Percentiles rank a stretch among this genome's conserved stretches.
Evolutionary conservation across 2,329 filamentous ascomycete genomes (phyloP).

Genomic region (Calonectria montana): DNA sequence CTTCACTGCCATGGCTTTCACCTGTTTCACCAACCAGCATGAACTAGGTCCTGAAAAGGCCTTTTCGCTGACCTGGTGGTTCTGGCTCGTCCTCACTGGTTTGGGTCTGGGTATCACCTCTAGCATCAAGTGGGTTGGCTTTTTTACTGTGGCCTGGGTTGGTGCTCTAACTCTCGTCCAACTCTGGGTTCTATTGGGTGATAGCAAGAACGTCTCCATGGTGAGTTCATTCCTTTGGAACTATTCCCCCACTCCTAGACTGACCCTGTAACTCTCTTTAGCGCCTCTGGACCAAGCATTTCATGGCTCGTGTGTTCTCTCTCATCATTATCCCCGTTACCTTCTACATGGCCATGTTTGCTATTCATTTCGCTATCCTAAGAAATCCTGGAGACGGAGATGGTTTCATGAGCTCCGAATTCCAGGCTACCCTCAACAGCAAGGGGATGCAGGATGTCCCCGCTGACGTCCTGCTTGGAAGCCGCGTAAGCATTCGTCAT

Average conservation of each 20-base stretch:
- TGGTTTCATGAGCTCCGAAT: conserved; percentile 99
- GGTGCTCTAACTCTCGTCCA: conserved; percentile 90
- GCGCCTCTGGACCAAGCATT: conserved; percentile 92
- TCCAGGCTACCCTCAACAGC: conserved; percentile 95
- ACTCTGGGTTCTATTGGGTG: conserved; percentile 94
- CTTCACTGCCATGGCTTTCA: conserved; percentile 89
- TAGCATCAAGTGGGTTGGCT: conserved; percentile 98
- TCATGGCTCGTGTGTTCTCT: conserved; percentile 90
- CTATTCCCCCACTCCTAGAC: too few species aligned
- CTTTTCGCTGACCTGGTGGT: conserved; percentile 95
- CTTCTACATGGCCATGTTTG: conserved; percentile 98
- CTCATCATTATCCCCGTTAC: conserved; percentile 87
- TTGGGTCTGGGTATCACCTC: conserved; percentile 88
- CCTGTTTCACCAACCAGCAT: conserved; percentile 95
- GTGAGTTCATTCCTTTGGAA: conserved; percentile 54
- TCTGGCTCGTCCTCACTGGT: conserved; percentile 91
- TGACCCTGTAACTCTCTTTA: conserved; percentile 44
- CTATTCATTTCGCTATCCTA: conserved; percentile 93
- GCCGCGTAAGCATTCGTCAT: conserved; percentile 86
- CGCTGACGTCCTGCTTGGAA: conserved; percentile 90
- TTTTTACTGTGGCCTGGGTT: conserved; percentile 99
- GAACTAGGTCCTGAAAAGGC: conserved; percentile 90
- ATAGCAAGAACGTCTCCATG: conserved; percentile 85
- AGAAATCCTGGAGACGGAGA: conserved; percentile 96
- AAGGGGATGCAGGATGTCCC: conserved; percentile 97